Percentiles rank a stretch among this genome's conserved stretches.
phyloP scores from a whole-genome alignment of 495 filamentous ascomycete genomes.

The Cenococcum geophilum region DNA sequence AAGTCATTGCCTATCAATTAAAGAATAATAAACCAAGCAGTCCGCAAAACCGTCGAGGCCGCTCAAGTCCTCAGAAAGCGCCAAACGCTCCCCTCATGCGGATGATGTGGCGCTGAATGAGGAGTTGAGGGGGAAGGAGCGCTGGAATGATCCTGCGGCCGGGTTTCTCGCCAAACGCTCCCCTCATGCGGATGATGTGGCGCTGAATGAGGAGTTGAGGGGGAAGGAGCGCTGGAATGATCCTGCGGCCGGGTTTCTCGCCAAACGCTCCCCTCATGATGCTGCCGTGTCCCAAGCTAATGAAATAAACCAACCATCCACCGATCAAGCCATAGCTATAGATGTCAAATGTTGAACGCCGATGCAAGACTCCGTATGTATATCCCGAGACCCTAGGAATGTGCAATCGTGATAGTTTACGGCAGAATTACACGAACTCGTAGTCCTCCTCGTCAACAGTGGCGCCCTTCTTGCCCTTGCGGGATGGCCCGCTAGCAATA shows the following conservation, averaged over 20 bases:
- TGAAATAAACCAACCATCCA: slow-evolving; percentile 20
- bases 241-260: slow-evolving; percentile 77
- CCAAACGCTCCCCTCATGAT: slow-evolving; percentile 40
- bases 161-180: slow-evolving; percentile 65
- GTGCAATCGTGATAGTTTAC: not conserved
- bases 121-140: slow-evolving; percentile 63
- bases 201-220: slow-evolving; percentile 77
- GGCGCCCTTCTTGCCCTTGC: slow-evolving; percentile 16
- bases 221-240: slow-evolving; percentile 80
- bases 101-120: slow-evolving; percentile 82
- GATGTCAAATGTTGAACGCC: slow-evolving; percentile 20
- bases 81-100: slow-evolving; percentile 45
- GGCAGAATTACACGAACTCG: slow-evolving; percentile 27
- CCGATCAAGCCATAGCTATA: slow-evolving; percentile 2
- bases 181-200: slow-evolving; percentile 73
- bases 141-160: slow-evolving; percentile 94
- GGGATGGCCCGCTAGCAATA: slow-evolving; percentile 20
- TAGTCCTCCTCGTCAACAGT: slow-evolving; percentile 30
- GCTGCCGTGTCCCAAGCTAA: slow-evolving; percentile 29
- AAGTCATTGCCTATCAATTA: slow-evolving; percentile 11
- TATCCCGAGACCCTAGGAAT: slow-evolving; percentile 15
- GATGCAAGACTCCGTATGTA: not conserved
- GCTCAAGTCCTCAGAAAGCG: slow-evolving; percentile 37
- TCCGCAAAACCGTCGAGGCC: slow-evolving; percentile 14
- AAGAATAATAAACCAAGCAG: slow-evolving; percentile 16